Evolutionary conservation across 352 stramenopile species (phyloP).

Genomic region (Phytophthora capsici): DNA sequence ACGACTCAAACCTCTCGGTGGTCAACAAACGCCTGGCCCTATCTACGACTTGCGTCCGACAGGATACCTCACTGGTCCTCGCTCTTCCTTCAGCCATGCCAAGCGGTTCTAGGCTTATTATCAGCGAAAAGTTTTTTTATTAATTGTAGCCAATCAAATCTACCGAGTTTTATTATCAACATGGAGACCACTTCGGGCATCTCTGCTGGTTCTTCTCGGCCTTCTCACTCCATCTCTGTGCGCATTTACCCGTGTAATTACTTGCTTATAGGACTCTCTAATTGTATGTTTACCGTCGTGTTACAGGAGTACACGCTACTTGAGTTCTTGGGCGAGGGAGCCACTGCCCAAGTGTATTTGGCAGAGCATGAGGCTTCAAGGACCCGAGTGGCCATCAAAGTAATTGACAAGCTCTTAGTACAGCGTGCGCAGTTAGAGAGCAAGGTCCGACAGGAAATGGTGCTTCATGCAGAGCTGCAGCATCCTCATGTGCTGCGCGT

Average conservation of each 20-base stretch:
- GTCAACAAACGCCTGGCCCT: conserved; percentile 50
- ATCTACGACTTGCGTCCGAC: conserved; percentile 78
- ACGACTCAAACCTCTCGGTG: conserved; percentile 40
- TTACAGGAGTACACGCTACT: conserved; percentile 69
- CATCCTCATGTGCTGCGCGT: conserved; percentile 69
- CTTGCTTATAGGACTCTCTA: neutral
- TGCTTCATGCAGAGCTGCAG: conserved; percentile 64
- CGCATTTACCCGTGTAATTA: neutral
- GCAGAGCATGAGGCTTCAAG: conserved; percentile 50
- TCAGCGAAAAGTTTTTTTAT: conserved; percentile 17
- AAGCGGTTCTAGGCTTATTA: conserved; percentile 60
- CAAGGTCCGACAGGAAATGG: conserved; percentile 73
- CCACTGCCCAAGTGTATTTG: conserved; percentile 81
- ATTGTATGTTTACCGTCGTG: neutral
- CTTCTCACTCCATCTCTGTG: conserved; percentile 30
- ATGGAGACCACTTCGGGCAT: conserved; percentile 15
- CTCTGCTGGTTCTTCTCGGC: neutral
- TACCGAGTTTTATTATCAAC: neutral
- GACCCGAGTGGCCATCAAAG: conserved; percentile 73
- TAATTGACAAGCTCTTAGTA: conserved; percentile 82
- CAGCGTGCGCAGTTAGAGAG: conserved; percentile 62
- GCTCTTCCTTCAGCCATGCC: conserved; percentile 69
- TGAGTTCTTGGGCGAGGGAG: conserved; percentile 79
- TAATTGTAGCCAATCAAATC: conserved; percentile 2
- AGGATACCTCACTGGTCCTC: conserved; percentile 61